Evolutionary conservation across 345 rosid species (phyloP), one percentile per base, ranked within the genome.

Genomic region (Luvunga scandens): DNA sequence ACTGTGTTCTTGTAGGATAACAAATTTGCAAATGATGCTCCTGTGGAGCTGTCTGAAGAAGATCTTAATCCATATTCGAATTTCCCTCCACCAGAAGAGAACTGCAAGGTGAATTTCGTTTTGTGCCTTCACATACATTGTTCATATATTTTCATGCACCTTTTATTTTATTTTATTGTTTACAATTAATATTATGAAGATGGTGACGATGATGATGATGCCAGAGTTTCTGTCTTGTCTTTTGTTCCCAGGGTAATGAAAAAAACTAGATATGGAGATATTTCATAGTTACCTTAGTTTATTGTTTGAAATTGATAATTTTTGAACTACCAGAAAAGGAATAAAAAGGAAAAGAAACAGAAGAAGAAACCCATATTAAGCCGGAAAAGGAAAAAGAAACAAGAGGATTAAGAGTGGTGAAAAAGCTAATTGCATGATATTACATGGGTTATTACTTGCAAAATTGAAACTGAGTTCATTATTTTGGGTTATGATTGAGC

Each of bases 81-180:
- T 77, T 97, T 97, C 85, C 97, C 98, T 61, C 88, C 73, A 77
- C 99, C 98, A 6, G 90, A 89, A 76, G 96, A 97, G 78, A 97
- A 97, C 86, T 79, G 84, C 84, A 90, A 88, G 98, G 98, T 93
- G 77, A n/a, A 31, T 72, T 50, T 57, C 72, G 45, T 27, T 16
- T 30, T 50, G 18, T 24, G 48, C 62, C 50, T 22, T 30, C 22
- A 12, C 1, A 31, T 68, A 50, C 28, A 22, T 45, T 9, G n/a
- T 57, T 59, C 63, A 45, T 45, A 34, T 60, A 61, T 31, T 75
- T 80, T 45, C 34, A 50, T 9, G 75, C 39, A 28, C 38, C 69
- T 42, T 24, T 70, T 69, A 33, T 75, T 31, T 75, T 45, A 42
- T 9, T 9, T 10, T 16, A n/a, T 21, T 68, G 33, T 60, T 33